Percentiles rank a stretch among this genome's conserved stretches.
Evolutionary conservation across 2,329 filamentous ascomycete genomes (phyloP).

Genomic region (Cladosporium sp.): DNA sequence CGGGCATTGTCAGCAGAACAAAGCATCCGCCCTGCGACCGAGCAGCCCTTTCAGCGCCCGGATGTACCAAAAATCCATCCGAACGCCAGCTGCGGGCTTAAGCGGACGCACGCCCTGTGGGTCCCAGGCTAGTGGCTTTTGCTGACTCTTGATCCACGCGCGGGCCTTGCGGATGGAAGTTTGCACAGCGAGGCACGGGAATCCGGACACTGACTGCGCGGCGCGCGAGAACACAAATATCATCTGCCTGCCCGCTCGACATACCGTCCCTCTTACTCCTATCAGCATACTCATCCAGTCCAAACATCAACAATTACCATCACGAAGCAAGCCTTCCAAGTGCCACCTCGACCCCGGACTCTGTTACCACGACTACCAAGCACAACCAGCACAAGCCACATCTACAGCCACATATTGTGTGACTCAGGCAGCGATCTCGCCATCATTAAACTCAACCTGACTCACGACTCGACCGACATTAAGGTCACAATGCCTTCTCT

Average conservation of each 20-base stretch:
- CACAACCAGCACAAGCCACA: slow-evolving; percentile 11
- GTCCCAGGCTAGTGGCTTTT: neutral
- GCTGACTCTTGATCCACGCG: neutral
- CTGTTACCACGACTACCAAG: neutral
- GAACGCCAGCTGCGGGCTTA: neutral
- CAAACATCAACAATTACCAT: neutral
- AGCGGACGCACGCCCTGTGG: neutral
- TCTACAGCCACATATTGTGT: slow-evolving; percentile 13
- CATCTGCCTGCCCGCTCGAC: slow-evolving; percentile 2
- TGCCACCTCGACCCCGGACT: neutral
- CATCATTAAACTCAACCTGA: slow-evolving; percentile 18
- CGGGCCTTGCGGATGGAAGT: neutral
- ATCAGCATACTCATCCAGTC: neutral
- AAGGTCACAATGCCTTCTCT: slow-evolving; percentile 44
- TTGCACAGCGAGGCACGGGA: neutral
- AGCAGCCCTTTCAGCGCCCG: neutral
- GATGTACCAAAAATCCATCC: slow-evolving; percentile 1
- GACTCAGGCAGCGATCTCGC: slow-evolving; percentile 17
- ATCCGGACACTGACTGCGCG: neutral
- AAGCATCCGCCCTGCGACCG: neutral
- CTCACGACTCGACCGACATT: slow-evolving; percentile 15
- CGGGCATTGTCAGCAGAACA: slow-evolving; percentile 4
- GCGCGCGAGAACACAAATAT: slow-evolving; percentile 7
- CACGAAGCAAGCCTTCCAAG: neutral
- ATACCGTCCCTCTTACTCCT: neutral